phyloP scores from a whole-genome alignment of 2,329 filamentous ascomycete genomes.

The Claviceps sp. region DNA sequence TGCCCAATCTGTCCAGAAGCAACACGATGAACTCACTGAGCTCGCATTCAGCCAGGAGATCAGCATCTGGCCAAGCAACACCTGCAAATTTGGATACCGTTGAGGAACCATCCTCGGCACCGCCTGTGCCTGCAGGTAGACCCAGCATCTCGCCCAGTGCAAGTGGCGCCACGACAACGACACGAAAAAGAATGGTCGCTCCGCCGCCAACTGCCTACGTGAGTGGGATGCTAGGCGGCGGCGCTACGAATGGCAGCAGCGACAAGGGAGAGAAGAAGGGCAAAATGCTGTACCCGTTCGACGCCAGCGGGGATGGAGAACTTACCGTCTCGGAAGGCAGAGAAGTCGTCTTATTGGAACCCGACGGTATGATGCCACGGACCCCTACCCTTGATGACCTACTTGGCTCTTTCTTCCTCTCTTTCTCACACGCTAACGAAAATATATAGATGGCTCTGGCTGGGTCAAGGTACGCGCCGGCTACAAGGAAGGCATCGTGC shows the following conservation, averaged over 20 bases:
- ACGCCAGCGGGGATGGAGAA: slow-evolving; percentile 69
- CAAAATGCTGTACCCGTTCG: slow-evolving; percentile 83
- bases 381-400: neutral
- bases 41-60: slow-evolving; percentile 65
- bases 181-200: slow-evolving; percentile 61
- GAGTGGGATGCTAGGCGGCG: slow-evolving; percentile 46
- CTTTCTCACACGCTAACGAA: neutral
- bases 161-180: slow-evolving; percentile 15
- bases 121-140: slow-evolving; percentile 12
- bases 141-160: slow-evolving; percentile 14
- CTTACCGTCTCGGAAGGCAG: slow-evolving; percentile 66
- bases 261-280: slow-evolving; percentile 44
- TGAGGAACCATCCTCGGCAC: slow-evolving; percentile 10
- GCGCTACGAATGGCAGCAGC: slow-evolving; percentile 26
- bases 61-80: slow-evolving; percentile 32
- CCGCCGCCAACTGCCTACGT: slow-evolving; percentile 77
- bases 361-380: slow-evolving; percentile 54
- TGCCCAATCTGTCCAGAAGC: slow-evolving; percentile 58
- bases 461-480: slow-evolving; percentile 78
- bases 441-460: slow-evolving; percentile 61
- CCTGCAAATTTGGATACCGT: slow-evolving; percentile 36
- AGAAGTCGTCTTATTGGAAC: slow-evolving; percentile 65
- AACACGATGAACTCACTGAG: slow-evolving; percentile 86
- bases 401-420: neutral
- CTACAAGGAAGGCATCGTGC: slow-evolving; percentile 71